phyloP scores from a whole-genome alignment of 768 basidiomycete genomes.

The Trametes coccinea region DNA sequence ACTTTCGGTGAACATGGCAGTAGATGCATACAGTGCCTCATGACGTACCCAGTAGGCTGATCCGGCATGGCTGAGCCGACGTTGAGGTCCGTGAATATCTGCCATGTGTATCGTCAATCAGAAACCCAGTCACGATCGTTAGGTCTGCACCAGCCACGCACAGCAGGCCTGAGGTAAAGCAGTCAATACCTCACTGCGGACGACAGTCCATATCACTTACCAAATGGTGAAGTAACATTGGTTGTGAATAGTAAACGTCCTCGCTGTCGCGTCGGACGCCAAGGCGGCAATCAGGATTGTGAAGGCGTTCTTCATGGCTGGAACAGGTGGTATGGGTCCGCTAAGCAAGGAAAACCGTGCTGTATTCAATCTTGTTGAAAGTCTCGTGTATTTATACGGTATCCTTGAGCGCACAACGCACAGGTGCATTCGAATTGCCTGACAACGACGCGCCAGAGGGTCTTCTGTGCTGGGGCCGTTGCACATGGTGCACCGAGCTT shows the following conservation, averaged over 20 bases:
- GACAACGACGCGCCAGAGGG: neutral
- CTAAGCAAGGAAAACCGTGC: neutral
- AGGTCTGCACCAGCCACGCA: conserved; percentile 11
- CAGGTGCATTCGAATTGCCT: neutral
- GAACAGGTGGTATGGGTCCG: neutral
- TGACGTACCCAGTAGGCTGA: conserved; percentile 33
- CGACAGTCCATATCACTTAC: conserved; percentile 24
- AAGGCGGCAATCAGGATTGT: conserved; percentile 10
- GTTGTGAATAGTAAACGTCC: conserved; percentile 43
- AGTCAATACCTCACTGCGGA: neutral
- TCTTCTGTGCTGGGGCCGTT: neutral
- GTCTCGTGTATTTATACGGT: neutral
- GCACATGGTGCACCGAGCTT: conserved; percentile 6
- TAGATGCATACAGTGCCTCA: no score
- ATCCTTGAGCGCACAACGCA: no score
- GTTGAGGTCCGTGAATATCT: conserved; percentile 38
- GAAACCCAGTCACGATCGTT: neutral
- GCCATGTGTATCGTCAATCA: neutral
- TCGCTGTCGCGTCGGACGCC: conserved; percentile 11
- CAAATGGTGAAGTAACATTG: conserved; percentile 45
- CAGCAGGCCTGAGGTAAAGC: conserved; percentile 32
- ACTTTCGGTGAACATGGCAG: no score
- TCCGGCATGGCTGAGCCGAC: conserved; percentile 32
- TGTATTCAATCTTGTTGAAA: neutral
- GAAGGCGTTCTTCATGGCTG: conserved; percentile 19